Evolutionary conservation across 805 yeast species (phyloP).

Genomic region (Pichia thaimueangensis): DNA sequence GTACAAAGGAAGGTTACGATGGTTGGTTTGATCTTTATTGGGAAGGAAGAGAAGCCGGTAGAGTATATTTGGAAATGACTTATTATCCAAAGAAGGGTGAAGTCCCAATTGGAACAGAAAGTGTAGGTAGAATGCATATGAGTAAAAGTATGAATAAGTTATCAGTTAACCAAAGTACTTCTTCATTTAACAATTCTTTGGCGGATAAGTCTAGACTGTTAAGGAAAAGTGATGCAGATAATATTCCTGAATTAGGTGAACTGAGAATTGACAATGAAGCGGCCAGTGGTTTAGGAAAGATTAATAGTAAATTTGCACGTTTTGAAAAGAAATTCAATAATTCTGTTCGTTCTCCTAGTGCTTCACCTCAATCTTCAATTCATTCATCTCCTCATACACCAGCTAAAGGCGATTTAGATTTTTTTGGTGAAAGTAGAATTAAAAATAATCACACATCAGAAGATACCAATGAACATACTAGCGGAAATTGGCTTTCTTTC

Average conservation of each 20-base stretch:
- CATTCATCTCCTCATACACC: no score
- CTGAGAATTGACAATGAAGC: neutral
- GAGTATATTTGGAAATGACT: conserved; percentile 84
- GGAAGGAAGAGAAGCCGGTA: conserved; percentile 77
- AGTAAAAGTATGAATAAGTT: conserved; percentile 1
- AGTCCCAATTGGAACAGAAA: conserved; percentile 27
- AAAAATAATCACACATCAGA: neutral
- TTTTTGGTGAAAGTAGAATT: no score
- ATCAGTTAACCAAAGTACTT: neutral
- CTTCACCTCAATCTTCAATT: conserved; percentile 2
- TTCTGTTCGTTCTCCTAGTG: neutral
- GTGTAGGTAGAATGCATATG: conserved; percentile 15
- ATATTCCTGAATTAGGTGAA: conserved; percentile 11
- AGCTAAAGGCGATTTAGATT: no score
- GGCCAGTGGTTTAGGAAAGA: neutral
- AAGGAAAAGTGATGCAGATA: conserved; percentile 4
- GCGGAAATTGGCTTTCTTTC: neutral
- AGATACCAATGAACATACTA: neutral
- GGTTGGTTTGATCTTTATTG: conserved; percentile 71
- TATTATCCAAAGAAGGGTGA: conserved; percentile 56
- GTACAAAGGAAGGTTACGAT: conserved; percentile 72
- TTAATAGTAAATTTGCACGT: neutral
- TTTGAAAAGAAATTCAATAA: neutral
- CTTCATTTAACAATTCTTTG: conserved; percentile 1
- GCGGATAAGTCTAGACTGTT: neutral